Base-by-base conservation (phyloP, 2,329 filamentous ascomycete species). In the Phaeosphaeria sp. region DNA sequence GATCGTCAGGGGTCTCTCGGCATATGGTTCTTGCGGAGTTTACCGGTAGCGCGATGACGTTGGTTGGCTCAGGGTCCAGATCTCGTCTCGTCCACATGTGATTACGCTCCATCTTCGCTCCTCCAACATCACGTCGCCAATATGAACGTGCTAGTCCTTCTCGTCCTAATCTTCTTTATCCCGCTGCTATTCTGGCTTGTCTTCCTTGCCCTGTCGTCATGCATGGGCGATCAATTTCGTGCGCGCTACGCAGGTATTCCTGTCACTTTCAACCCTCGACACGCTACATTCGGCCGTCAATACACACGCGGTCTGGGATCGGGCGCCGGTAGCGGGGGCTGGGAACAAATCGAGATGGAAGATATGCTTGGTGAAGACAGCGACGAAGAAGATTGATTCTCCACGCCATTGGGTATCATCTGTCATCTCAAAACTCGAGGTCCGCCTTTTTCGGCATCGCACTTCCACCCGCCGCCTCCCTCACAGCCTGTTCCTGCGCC, bases 271-370 rank as follows among this genome's bases (percentile, higher is more conserved):
- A 79, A 79, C 53, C 75, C 79, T 49, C 76, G 78, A 33, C 64
- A 79, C 47, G 76, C 77, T 48, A 80, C 81, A 2, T 88, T 85
- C 63, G 85, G 84, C 42, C 78, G 82, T 49, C 81, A 81, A 60
- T 87, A 87, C 63, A 82, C 85, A 43, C 80, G 83, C 44, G 82
- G 81, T 15, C 83, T 88, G 74, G 82, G 77, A 2, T 78, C 82
- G n/a, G 82, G 82, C 42, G 80, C 81, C 7, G 83, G 82, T 6
- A 78, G 80, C 33, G 81, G 80, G 8, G 82, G 85, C 58, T 87
- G 85, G 69, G 86, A 88, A 68, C 84, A 87, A 60, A 87, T 88
- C 58, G 86, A 88, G 73, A 80, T 88, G 81, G 83, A 87, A 60
- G 83, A 86, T 56, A 85, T 87, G 82, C 76, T 87, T 53, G 78